Base-by-base conservation (phyloP, 2,329 filamentous ascomycete species). In the Aspergillus eucalypticola region DNA sequence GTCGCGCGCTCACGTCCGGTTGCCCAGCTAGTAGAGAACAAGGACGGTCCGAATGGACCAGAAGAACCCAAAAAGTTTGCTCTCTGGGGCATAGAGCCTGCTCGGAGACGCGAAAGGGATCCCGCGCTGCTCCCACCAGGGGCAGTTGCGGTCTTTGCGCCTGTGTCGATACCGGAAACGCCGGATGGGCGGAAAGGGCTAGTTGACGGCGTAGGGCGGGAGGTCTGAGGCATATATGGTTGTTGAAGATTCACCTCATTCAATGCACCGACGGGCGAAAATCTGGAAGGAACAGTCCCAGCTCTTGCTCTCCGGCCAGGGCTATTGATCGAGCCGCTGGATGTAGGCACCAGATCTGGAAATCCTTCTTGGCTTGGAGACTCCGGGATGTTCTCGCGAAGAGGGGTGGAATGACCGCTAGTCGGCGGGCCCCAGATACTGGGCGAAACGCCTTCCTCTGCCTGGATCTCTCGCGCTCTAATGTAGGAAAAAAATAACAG, bases 361-460 rank as follows among this genome's bases (percentile, higher is more conserved):
- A 98, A 98, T 67, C 91, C 94, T 80, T 97, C 94, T 67, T 84
- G 85, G 66, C 90, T 95, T 32, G 95, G 95, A 38, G 94, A 97
- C 79, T 99, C 95, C 65, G 94, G 93, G 63, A 99, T 98, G 66
- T 94, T 97, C 81, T 98, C 95, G 72, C 95, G 91, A 54, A 99
- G 85, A 68, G 95, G 95, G 44, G 94, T 97, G 19, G 94, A 97
- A 77, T 96, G 94, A 66, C 94, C 95, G 75, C 94, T 97, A 58
- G 94, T 96, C 52, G 95, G 94, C 66, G 95, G 94, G 10, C 95
- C 92, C 95, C 95, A 98, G 46, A 90, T 89, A 72, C 88, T 76
- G 86, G 84, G 72, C 83, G 88, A 74, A 82, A 96, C 84, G 54
- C 93, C 93, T 84, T 98, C 94, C 80, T 97, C 93, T 57, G 93